Percentiles rank a stretch among this genome's conserved stretches.
Conservation (phyloP, 208 protist species). For the Vickermania spadyakhi region DNA sequence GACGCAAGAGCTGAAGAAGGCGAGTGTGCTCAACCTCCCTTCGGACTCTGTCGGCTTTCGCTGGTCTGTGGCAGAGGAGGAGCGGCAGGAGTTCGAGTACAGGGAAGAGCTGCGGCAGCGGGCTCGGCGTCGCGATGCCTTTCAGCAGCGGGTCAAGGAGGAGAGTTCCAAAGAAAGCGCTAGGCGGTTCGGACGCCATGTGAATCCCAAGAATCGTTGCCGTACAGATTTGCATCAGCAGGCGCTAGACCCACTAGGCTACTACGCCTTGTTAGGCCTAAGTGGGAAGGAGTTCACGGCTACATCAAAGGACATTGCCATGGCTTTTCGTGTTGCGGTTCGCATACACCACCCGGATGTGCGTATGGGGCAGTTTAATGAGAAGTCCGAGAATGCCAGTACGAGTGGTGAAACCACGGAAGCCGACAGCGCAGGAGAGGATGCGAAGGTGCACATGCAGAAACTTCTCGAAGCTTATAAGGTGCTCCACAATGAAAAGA, state of each 20-base stretch:
- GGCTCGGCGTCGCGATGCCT: slow-evolving; percentile 48
- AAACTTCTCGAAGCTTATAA: slow-evolving; percentile 78
- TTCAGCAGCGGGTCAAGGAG: slow-evolving; percentile 83
- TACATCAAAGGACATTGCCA: slow-evolving; percentile 73
- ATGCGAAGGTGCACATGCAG: slow-evolving; percentile 64
- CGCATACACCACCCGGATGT: slow-evolving; percentile 74
- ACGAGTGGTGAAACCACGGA: slow-evolving; percentile 4
- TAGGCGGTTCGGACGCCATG: slow-evolving; percentile 25
- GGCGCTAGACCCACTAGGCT: slow-evolving; percentile 77
- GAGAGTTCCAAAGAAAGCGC: slow-evolving; percentile 61
- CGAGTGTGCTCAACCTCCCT: slow-evolving; percentile 69
- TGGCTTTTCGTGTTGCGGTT: slow-evolving; percentile 65
- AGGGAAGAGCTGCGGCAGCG: slow-evolving; percentile 73
- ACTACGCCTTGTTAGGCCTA: slow-evolving; percentile 78
- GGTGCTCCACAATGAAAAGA: slow-evolving; percentile 61
- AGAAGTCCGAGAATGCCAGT: too few relatives aligned
- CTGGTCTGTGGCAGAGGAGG: slow-evolving; percentile 76
- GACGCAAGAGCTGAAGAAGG: slow-evolving; percentile 58
- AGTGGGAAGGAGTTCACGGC: slow-evolving; percentile 61
- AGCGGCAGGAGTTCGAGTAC: slow-evolving; percentile 83
- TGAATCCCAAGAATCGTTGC: slow-evolving; percentile 57
- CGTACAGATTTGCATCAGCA: slow-evolving; percentile 71
- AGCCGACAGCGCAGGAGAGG: slow-evolving; percentile 21
- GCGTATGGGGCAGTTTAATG: neutral
- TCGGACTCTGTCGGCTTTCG: slow-evolving; percentile 73